phyloP scores from a whole-genome alignment of 257 asterid species.

The Solanum paucissectum region DNA sequence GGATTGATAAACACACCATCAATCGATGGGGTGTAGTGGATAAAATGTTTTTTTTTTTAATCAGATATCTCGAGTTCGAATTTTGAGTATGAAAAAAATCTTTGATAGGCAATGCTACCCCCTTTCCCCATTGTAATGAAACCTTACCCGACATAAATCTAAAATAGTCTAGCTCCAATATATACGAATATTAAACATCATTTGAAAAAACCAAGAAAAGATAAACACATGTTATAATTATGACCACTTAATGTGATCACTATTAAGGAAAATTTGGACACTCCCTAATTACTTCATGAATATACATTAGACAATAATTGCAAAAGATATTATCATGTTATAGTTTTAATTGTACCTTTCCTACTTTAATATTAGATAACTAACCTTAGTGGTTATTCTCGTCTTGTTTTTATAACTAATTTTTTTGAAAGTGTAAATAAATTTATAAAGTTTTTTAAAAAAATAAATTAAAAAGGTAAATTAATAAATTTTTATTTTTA shows the following conservation, averaged over 20 bases:
- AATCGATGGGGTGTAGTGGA: background rate
- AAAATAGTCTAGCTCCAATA: no score
- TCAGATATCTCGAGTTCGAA: accelerated
- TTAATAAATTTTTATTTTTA: no score
- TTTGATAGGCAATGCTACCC: background rate
- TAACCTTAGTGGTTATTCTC: background rate
- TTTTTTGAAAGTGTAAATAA: background rate
- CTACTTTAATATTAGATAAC: background rate
- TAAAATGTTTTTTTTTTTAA: no score
- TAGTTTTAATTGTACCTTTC: background rate
- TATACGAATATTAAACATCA: background rate
- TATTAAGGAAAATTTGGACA: background rate
- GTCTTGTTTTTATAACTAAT: no score
- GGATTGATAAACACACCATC: background rate
- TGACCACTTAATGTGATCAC: background rate
- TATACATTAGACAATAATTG: background rate
- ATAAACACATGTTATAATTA: background rate
- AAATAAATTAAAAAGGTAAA: background rate
- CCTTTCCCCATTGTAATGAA: background rate
- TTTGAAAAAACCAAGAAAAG: background rate
- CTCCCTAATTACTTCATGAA: background rate
- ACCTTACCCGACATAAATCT: accelerated
- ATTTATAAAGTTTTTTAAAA: background rate
- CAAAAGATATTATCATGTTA: background rate
- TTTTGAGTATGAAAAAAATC: no score